Evolutionary conservation across 1,284 basidiomycete genomes (phyloP).

Genomic region (Ceratorhiza oryzae-sativae): DNA sequence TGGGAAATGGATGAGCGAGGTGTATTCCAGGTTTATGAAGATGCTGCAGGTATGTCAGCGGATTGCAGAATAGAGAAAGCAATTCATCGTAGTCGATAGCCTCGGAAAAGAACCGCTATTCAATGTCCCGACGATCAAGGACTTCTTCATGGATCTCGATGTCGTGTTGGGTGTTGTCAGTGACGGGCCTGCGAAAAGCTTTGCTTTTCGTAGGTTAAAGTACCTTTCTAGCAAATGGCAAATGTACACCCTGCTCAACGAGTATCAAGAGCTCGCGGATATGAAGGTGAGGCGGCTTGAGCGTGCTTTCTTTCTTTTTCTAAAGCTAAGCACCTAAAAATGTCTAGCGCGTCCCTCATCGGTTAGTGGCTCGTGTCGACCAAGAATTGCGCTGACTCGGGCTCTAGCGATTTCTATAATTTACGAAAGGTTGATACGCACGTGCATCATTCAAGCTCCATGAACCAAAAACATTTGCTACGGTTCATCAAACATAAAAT

Average conservation of each 20-base stretch:
- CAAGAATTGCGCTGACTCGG: not conserved
- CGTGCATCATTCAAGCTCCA: constrained; percentile 97
- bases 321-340: not conserved
- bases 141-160: constrained; percentile 98
- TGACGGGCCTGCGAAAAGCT: constrained; percentile 95
- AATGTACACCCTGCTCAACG: constrained; percentile 92
- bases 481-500: constrained; percentile 99
- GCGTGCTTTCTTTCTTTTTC: constrained; percentile 34
- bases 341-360: constrained; percentile 77
- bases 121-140: constrained; percentile 84
- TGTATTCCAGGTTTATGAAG: constrained; percentile 81
- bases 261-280: constrained; percentile 92
- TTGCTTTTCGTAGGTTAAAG: constrained; percentile 91
- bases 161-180: constrained; percentile 85
- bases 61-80: not conserved
- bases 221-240: constrained; percentile 96
- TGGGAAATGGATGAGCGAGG: constrained; percentile 85
- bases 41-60: not conserved
- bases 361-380: constrained; percentile 53
- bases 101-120: constrained; percentile 63
- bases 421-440: constrained; percentile 98
- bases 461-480: constrained; percentile 99
- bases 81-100: not conserved
- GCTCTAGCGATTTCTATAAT: constrained; percentile 93
- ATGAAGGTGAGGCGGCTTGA: constrained; percentile 77